Base-by-base conservation (phyloP, 2,329 filamentous ascomycete species). In the Dactylellina haptotyla region DNA sequence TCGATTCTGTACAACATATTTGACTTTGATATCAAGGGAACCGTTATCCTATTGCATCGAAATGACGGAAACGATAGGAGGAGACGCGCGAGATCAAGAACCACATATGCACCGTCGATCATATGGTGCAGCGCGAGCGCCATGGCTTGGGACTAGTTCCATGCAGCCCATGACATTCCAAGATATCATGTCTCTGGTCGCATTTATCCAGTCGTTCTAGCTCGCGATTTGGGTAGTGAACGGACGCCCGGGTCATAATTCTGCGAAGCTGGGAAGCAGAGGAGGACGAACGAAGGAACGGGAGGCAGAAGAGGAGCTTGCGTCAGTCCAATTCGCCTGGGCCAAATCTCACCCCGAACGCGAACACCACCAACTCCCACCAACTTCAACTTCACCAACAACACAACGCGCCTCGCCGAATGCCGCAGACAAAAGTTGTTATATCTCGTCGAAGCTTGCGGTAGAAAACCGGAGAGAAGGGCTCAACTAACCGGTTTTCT, bases 1-100 rank as follows among this genome's bases (percentile, higher is more conserved):
- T 56, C 43, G 30, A 54, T 43, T 39, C 32, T 41, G 18, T 50
- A 37, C 58, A 26, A 43, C 51, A 53, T 58, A 37, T 53, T 43
- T 10, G 25, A 54, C 10, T 39, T 41, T 50, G 32, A 51, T 41
- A 53, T 59, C 66, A 39, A 41, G 53, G 62, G 69, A 73, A 65
- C 37, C 53, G 56, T 73, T 73, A 66, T 66, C 54, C 61, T 73
- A 73, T 73, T 73, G 69, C 69, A 73, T 73, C 69, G 69, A 57
- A 56, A 73, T 73, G 61, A 58, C 69, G 69, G 69, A 73, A 73
- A 65, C 45, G 59, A 58, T 45, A 53, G 20, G 53, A 39, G 34
- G 25, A 46, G 41, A 23, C 12, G 50, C 41, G 50, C 39, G 39
- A 57, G 51, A 57, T 57, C 50, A 64, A 72, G 39, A 56, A 59